phyloP scores from a whole-genome alignment of 192 early-diverging fungal species.

The Entomortierella beljakovae region DNA sequence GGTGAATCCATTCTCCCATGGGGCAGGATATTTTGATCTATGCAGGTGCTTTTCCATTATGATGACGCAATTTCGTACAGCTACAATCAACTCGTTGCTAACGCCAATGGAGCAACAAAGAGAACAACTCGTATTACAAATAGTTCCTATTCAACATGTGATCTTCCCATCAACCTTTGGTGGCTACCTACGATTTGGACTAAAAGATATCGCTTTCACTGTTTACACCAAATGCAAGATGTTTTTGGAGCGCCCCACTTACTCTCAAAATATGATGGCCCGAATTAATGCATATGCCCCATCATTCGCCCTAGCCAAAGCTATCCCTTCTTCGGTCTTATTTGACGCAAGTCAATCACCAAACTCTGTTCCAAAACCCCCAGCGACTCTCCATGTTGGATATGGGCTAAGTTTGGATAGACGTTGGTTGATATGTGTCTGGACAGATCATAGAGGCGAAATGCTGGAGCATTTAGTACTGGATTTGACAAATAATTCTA shows the following conservation, averaged over 20 bases:
- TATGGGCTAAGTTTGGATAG: slow-evolving; percentile 63
- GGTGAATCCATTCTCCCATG: slow-evolving; percentile 62
- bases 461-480: slow-evolving; percentile 57
- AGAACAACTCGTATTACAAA: slow-evolving; percentile 57
- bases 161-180: slow-evolving; percentile 61
- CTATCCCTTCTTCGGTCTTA: slow-evolving; percentile 49
- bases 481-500: slow-evolving; percentile 21
- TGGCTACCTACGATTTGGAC: slow-evolving; percentile 60
- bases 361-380: slow-evolving; percentile 49
- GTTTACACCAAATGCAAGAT: slow-evolving; percentile 62
- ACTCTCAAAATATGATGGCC: slow-evolving; percentile 17
- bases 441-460: slow-evolving; percentile 66
- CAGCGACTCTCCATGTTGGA: slow-evolving; percentile 60
- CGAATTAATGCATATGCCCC: slow-evolving; percentile 60
- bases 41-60: slow-evolving; percentile 62
- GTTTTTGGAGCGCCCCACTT: slow-evolving; percentile 53
- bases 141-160: slow-evolving; percentile 64
- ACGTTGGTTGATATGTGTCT: slow-evolving; percentile 62
- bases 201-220: slow-evolving; percentile 65
- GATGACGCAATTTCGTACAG: slow-evolving; percentile 53
- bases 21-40: slow-evolving; percentile 58
- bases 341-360: slow-evolving; percentile 51
- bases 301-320: slow-evolving; percentile 60
- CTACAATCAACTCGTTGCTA: slow-evolving; percentile 27
- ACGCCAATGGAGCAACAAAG: slow-evolving; percentile 52